Conservation (phyloP, 2,329 filamentous ascomycete genomes). For the Epichloe hybrida region DNA sequence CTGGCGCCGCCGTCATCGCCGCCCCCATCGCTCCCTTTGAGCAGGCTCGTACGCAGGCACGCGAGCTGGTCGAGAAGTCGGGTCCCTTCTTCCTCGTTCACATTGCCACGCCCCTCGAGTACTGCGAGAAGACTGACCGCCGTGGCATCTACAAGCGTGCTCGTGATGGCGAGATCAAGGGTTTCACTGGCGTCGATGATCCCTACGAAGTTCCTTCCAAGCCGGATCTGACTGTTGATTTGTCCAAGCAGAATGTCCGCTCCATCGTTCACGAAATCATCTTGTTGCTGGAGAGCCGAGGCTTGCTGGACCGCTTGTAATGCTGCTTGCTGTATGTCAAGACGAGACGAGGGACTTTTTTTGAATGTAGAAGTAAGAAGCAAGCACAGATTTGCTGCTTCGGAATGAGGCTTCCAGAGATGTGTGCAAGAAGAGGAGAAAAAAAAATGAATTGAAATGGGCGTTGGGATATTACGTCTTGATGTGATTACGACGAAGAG, state of each 20-base stretch:
- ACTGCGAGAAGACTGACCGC: slow-evolving; percentile 91
- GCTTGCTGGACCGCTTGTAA: slow-evolving; percentile 63
- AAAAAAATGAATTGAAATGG: neutral
- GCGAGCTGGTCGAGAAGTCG: slow-evolving; percentile 73
- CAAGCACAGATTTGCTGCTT: too few relatives aligned
- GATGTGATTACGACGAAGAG: neutral
- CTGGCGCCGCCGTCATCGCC: slow-evolving; percentile 88
- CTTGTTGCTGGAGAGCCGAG: slow-evolving; percentile 77
- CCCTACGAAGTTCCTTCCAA: slow-evolving; percentile 80
- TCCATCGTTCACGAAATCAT: slow-evolving; percentile 96
- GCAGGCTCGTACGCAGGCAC: slow-evolving; percentile 58
- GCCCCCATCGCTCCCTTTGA: slow-evolving; percentile 94
- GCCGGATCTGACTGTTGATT: slow-evolving; percentile 72
- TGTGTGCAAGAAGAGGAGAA: neutral
- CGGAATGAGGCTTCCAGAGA: neutral
- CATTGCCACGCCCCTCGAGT: slow-evolving; percentile 82
- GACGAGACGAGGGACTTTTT: neutral
- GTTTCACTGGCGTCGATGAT: slow-evolving; percentile 96
- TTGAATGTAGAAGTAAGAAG: too few relatives aligned
- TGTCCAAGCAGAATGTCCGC: slow-evolving; percentile 75
- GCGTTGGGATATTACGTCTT: neutral
- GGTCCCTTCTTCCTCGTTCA: slow-evolving; percentile 93
- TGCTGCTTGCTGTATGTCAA: neutral
- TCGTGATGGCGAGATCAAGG: slow-evolving; percentile 82
- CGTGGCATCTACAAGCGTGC: slow-evolving; percentile 78